A percentile compares a stretch with the other conserved stretches of the same genome.
These are phyloP conservation scores for Parafenestella ontariensis DNA, from an alignment of 2,329 filamentous ascomycete genomes.

Conservation along the genomic window DNA sequence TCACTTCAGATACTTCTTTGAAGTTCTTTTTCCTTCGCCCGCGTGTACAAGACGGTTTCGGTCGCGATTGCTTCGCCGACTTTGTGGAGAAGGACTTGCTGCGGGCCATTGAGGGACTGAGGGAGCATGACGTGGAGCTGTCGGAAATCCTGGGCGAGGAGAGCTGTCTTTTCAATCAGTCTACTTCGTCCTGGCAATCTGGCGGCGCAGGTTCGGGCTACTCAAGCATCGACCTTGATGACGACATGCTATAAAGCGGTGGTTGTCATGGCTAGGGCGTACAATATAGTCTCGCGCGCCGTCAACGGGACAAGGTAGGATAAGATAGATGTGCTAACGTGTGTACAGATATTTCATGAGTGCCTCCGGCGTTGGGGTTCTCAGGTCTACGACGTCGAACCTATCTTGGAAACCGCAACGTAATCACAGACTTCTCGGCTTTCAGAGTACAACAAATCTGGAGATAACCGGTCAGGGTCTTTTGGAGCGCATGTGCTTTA, in stretches of 20 bases:
- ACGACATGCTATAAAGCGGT: background rate
- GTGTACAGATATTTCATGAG: background rate
- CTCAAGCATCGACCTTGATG: background rate
- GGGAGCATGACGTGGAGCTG: conserved; percentile 1
- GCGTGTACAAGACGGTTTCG: background rate
- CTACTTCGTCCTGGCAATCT: background rate
- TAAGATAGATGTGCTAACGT: background rate
- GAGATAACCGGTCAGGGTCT: no score
- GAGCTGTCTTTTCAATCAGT: background rate
- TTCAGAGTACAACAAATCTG: no score
- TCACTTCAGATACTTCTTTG: background rate
- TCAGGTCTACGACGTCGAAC: background rate
- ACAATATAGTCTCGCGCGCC: background rate
- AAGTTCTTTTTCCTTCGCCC: conserved; percentile 10
- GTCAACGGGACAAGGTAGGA: background rate
- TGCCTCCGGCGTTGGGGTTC: background rate
- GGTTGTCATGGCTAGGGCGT: background rate
- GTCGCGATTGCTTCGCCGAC: background rate
- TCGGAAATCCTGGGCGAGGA: conserved; percentile 10
- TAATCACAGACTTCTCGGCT: no score
- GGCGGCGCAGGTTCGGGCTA: background rate
- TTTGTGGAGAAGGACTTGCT: conserved; percentile 6
- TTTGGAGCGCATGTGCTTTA: no score
- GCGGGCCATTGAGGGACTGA: background rate
- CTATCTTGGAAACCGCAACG: no score